A percentile compares a stretch with the other conserved stretches of the same genome.
phyloP scores from a whole-genome alignment of 768 basidiomycete species.

The Russula dissimulans region DNA sequence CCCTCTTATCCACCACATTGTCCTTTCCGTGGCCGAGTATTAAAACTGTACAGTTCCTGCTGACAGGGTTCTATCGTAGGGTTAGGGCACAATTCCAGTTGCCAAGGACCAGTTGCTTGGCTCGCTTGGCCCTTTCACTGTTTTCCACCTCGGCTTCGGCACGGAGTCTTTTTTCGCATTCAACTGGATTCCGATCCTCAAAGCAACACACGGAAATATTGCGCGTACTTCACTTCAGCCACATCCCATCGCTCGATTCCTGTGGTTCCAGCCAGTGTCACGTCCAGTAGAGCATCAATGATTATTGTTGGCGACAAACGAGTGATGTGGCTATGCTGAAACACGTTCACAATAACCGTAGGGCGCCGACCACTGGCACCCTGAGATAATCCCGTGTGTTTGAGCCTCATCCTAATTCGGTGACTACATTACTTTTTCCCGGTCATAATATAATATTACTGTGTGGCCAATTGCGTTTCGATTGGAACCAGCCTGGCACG shows the following conservation, averaged over 20 bases:
- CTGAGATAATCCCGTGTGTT: not conserved
- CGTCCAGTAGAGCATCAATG: not conserved
- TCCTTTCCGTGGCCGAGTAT: not conserved
- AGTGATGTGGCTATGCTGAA: conserved; percentile 2
- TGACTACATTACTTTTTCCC: not conserved
- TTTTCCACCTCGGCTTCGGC: conserved; percentile 9
- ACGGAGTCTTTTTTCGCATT: not conserved
- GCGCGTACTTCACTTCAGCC: not conserved
- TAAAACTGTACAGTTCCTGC: conserved; percentile 13
- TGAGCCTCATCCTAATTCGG: not conserved
- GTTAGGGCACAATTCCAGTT: conserved; percentile 6
- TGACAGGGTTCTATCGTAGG: conserved; percentile 9
- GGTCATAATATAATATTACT: not conserved
- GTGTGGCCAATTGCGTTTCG: not conserved
- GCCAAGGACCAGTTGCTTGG: conserved; percentile 1
- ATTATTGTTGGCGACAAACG: not conserved
- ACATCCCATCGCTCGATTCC: not conserved
- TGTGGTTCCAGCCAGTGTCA: not conserved
- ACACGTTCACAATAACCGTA: conserved; percentile 1
- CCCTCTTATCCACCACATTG: not conserved
- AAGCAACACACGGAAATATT: not conserved
- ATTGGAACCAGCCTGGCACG: not conserved
- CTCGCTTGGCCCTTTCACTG: not conserved
- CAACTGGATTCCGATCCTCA: not conserved
- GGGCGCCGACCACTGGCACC: conserved; percentile 4